These are phyloP conservation scores for Blastobotrys petasosporus DNA, from an alignment of 1,139 yeast genomes.

Conservation along the genomic window DNA sequence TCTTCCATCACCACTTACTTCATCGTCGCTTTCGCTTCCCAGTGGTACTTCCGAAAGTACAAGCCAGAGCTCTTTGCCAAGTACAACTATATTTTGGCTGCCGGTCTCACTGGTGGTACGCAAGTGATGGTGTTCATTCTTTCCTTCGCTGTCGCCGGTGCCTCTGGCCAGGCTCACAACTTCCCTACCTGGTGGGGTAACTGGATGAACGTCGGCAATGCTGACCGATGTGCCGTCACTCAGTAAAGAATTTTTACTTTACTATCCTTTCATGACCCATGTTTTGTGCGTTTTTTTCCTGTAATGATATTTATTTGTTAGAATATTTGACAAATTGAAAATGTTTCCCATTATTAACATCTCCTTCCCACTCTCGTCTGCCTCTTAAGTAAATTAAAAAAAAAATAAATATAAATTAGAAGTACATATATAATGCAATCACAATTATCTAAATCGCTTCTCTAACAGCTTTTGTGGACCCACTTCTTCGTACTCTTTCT, in stretches of 20 bases:
- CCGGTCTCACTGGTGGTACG: slow-evolving; percentile 43
- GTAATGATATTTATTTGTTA: too few relatives aligned
- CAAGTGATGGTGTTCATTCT: slow-evolving; percentile 23
- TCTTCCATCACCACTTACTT: slow-evolving; percentile 28
- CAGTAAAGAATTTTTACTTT: too few relatives aligned
- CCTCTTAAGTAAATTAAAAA: too few relatives aligned
- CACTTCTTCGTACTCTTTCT: slow-evolving; percentile 84
- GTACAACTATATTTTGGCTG: slow-evolving; percentile 44
- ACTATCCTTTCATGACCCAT: too few relatives aligned
- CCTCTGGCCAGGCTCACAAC: slow-evolving; percentile 17
- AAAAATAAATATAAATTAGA: too few relatives aligned
- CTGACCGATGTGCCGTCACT: not conserved
- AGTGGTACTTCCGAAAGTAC: slow-evolving; percentile 23
- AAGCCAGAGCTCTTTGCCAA: slow-evolving; percentile 29
- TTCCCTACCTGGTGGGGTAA: slow-evolving; percentile 21
- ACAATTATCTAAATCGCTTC: slow-evolving; percentile 25
- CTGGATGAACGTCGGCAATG: not conserved
- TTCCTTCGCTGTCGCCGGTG: slow-evolving; percentile 23
- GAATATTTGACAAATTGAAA: too few relatives aligned
- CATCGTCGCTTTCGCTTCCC: slow-evolving; percentile 28
- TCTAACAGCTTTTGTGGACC: slow-evolving; percentile 67
- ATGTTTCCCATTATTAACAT: too few relatives aligned
- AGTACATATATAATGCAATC: too few relatives aligned
- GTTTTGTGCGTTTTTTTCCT: too few relatives aligned
- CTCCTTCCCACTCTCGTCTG: too few relatives aligned